These are phyloP conservation scores for Globisporangium cederbergense DNA, from an alignment of 352 stramenopile species.

Conservation along the genomic window DNA sequence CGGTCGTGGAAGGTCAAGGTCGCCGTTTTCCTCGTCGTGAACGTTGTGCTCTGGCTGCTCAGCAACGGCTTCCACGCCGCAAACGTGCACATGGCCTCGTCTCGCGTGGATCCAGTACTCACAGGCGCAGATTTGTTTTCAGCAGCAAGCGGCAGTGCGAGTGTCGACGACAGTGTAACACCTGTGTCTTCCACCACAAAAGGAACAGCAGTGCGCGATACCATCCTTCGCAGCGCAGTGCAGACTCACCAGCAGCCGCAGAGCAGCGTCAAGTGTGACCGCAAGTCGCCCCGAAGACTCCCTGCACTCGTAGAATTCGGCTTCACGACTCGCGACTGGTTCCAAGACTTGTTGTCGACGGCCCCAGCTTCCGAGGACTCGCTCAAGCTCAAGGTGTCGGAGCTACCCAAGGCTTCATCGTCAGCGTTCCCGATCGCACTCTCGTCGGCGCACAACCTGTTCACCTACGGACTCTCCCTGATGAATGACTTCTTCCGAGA, in stretches of 20 bases:
- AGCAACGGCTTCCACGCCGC: slow-evolving; percentile 55
- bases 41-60: slow-evolving; percentile 57
- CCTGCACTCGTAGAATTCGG: slow-evolving; percentile 44
- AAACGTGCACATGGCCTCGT: slow-evolving; percentile 40
- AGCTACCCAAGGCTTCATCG: slow-evolving; percentile 12
- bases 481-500: slow-evolving; percentile 47
- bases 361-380: slow-evolving; percentile 18
- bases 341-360: slow-evolving; percentile 29
- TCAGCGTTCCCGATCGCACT: slow-evolving; percentile 29
- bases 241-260: slow-evolving; percentile 17
- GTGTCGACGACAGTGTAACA: background rate
- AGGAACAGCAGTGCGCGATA: slow-evolving; percentile 22
- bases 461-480: slow-evolving; percentile 27
- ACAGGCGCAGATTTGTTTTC: slow-evolving; percentile 24
- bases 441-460: slow-evolving; percentile 22
- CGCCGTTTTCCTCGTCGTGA: slow-evolving; percentile 27
- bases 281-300: slow-evolving; percentile 40
- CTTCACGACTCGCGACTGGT: slow-evolving; percentile 48
- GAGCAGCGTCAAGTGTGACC: slow-evolving; percentile 5
- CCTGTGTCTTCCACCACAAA: background rate
- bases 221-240: slow-evolving; percentile 38
- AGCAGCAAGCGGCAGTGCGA: background rate
- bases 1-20: slow-evolving; percentile 18
- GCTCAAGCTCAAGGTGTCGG: slow-evolving; percentile 17
- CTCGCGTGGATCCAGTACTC: slow-evolving; percentile 24